Base-by-base conservation (phyloP, 495 filamentous ascomycete genomes). In the Oidiodendron maius region DNA sequence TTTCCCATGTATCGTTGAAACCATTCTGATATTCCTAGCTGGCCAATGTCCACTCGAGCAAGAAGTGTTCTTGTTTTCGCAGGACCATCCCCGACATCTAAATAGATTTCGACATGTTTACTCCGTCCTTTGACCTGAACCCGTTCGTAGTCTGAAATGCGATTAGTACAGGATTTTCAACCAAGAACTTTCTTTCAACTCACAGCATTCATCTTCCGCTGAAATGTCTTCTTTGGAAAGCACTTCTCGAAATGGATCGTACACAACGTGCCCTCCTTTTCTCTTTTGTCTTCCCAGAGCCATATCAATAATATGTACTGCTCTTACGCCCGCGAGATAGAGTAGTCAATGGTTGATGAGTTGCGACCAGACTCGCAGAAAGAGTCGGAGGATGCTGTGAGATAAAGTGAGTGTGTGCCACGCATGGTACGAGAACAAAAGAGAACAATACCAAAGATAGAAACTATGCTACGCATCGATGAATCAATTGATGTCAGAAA, bases 51-150 rank as follows among this genome's bases (percentile, higher is more conserved):
- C 24, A 41, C 39, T 16, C 39, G 2, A 41, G 39, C 39, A 41
- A 41, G 39, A 5, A 41, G 4, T 18, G 39, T 41, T 16, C 1
- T 41, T 41, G 39, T 41, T 21, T 41, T 18, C 4, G 39, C 39
- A 18, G 39, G 4, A 9, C 39, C 39, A 41, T 41, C 15, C 4
- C 39, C 39, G 21, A 41, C 39, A 21, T 41, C 39, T 21, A 41
- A 21, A 41, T 41, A 41, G 39, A 41, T 41, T 21, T 41, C 39
- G 18, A 41, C 21, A 13, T 41, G 39, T 21, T 41, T 41, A 41
- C 39, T 41, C 21, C 39, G 39, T 21, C 39, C 39, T 21, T 41
- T 41, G 6, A 41, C 39, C 6, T 13, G 39, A 41, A 41, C 39
- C 15, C 39, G 21, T 21, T 41, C 15, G 39, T 41, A 41, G 39